Base-by-base conservation (phyloP, 2,329 filamentous ascomycete genomes). In the Ciborinia camelliae region DNA sequence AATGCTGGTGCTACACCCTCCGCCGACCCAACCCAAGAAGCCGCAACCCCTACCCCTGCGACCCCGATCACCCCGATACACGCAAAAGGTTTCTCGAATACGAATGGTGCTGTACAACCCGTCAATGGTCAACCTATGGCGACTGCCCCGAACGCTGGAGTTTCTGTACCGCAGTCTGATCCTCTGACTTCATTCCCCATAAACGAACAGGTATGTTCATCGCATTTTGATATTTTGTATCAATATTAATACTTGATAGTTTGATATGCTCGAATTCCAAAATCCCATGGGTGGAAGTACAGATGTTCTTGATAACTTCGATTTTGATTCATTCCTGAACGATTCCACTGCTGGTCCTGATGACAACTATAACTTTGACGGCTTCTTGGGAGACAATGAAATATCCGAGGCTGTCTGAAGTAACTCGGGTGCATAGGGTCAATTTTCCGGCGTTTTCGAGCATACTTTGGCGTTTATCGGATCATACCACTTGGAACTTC, bases 261-360 rank as follows among this genome's bases (percentile, higher is more conserved):
- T 68, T 75, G 67, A 71, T 47, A 71, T 71, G 48, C 81, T 88
- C 76, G 83, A 83, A 64, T 83, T 86, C 73, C 79, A 81, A 63
- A 84, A 86, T 68, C 82, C 84, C 2, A 74, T 82, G 32, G 78
- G 79, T 66, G 69, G 70, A 47, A 80, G 81, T 7, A 77, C 76
- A 62, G 82, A 88, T 72, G 86, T 88, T 43, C 78, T 89, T 55
- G 85, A 85, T 70, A 86, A 87, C 68, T 89, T 89, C 71, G 86
- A 89, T 69, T 85, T 89, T 69, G 86, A 89, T 74, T 87, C 86
- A 1, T 89, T 89, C 78, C 77, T 89, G 9, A 85, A 89, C 68
- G 81, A 83, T 64, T 28, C 61, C 43, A 50, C n/a, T 23, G 43
- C 23, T 50, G 51, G 41, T 26, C 81, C 82, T 66, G 82, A 82